Base-by-base conservation (phyloP, 495 filamentous ascomycete species). In the Parachaetomium inaequale region DNA sequence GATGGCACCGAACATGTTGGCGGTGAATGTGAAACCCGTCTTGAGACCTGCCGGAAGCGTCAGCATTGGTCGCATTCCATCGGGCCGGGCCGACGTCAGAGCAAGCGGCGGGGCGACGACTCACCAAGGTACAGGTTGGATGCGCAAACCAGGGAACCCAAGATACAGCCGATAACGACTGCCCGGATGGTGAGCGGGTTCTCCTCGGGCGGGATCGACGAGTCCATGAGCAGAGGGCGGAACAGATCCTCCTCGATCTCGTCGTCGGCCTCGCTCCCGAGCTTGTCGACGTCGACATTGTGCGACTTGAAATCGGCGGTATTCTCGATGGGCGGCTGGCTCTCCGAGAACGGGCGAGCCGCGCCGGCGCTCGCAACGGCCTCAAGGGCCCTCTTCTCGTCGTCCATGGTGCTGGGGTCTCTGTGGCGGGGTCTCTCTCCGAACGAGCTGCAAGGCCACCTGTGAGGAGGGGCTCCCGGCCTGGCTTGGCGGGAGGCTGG, bases 111-210 rank as follows among this genome's bases (percentile, higher is more conserved):
- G 38, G 26, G 15, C 15, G 23, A 17, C 2, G 38, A 72, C 77
- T 65, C 57, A 83, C 85, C 72, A 49, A 88, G 81, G 62, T 88
- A 88, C 55, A 88, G 65, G 68, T 88, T 88, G 36, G 84, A 86
- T 14, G 84, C 83, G 71, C 84, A 85, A 36, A 88, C 84, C 12
- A 88, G 74, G 26, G 74, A 79, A 56, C 86, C 86, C 52, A 86
- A 78, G 55, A 83, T 61, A 62, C 81, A 78, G 47, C 86, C 86
- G 58, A 83, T 70, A 51, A 83, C 26, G 34, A 88, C 68, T 42
- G 85, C 84, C 28, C 86, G 76, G 62, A 84, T 38, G 34, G 84
- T 87, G 38, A 88, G 65, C 32, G 85, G 84, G 58, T 80, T 70
- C 7, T 68, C 54, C 56, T 84, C 80, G 26, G 75, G 65, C 6